These are phyloP conservation scores for Fusarium nygamai DNA, from an alignment of 2,329 filamentous ascomycete species.

Conservation along the genomic window DNA sequence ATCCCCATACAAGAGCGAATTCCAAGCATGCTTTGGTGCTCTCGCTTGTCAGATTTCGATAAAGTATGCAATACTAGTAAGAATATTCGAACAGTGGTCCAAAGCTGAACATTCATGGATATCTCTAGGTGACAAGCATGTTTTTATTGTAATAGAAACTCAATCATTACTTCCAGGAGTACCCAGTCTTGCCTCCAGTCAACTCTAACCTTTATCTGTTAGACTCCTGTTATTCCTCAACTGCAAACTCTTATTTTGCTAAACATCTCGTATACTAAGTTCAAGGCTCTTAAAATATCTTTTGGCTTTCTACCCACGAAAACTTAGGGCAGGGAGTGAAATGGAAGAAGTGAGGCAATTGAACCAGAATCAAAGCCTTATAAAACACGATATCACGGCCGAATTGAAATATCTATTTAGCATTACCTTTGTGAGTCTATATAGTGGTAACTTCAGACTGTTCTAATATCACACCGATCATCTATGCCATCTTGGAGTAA, in stretches of 20 bases:
- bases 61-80: too few species aligned
- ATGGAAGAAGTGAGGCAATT: not conserved
- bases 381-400: too few species aligned
- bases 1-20: too few species aligned
- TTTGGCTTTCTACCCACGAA: not conserved
- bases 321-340: not conserved
- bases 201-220: too few species aligned
- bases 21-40: not conserved
- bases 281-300: not conserved
- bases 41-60: not conserved
- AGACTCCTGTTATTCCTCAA: not conserved
- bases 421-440: not conserved
- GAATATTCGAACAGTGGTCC: fast-evolving
- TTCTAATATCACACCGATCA: not conserved
- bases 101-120: not conserved
- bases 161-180: not conserved
- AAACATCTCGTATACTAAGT: not conserved
- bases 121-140: not conserved
- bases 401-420: not conserved
- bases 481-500: not conserved
- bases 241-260: not conserved
- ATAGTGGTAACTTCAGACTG: not conserved
- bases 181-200: not conserved
- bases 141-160: not conserved
- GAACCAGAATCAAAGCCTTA: not conserved